A percentile compares a stretch with the other conserved stretches of the same genome.
Conservation (phyloP, 2,329 filamentous ascomycete genomes). For the Exophiala alcalophila region DNA sequence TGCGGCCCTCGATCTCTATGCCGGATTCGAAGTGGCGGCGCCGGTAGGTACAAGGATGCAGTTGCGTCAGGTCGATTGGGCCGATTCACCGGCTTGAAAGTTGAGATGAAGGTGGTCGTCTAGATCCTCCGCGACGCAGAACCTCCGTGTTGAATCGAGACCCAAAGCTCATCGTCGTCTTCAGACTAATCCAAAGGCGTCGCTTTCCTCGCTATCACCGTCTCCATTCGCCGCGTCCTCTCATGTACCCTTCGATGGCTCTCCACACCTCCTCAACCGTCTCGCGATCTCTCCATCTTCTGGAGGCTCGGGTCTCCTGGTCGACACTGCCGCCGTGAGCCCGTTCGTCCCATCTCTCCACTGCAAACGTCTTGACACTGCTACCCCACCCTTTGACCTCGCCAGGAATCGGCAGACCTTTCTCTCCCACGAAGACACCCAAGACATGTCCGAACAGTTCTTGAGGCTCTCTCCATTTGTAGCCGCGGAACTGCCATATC, state of each 20-base stretch:
- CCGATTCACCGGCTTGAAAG: too few relatives aligned
- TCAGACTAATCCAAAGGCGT: too few relatives aligned
- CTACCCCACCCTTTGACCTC: conserved; percentile 81
- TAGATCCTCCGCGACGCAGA: too few relatives aligned
- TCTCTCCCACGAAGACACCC: conserved; percentile 88
- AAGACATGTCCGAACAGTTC: conserved; percentile 87
- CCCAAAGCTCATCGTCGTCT: too few relatives aligned
- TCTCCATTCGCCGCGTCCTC: conserved; percentile 59
- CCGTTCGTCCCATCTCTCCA: conserved; percentile 76
- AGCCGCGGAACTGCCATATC: conserved; percentile 97
- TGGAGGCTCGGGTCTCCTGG: conserved; percentile 38
- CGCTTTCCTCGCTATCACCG: conserved; percentile 22
- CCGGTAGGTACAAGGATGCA: too few relatives aligned
- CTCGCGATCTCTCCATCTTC: conserved; percentile 83
- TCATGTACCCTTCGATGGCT: conserved; percentile 83
- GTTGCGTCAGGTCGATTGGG: too few relatives aligned
- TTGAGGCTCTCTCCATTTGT: conserved; percentile 87
- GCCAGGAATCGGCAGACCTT: conserved; percentile 74
- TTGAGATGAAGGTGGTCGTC: too few relatives aligned
- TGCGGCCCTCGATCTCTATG: too few relatives aligned
- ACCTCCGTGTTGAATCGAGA: too few relatives aligned
- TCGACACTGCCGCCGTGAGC: conserved; percentile 33
- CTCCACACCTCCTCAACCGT: conserved; percentile 92
- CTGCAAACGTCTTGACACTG: conserved; percentile 70
- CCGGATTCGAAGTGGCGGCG: too few relatives aligned